Base-by-base conservation (phyloP, 2,329 filamentous ascomycete species). In the Ceratocystis colombiana region DNA sequence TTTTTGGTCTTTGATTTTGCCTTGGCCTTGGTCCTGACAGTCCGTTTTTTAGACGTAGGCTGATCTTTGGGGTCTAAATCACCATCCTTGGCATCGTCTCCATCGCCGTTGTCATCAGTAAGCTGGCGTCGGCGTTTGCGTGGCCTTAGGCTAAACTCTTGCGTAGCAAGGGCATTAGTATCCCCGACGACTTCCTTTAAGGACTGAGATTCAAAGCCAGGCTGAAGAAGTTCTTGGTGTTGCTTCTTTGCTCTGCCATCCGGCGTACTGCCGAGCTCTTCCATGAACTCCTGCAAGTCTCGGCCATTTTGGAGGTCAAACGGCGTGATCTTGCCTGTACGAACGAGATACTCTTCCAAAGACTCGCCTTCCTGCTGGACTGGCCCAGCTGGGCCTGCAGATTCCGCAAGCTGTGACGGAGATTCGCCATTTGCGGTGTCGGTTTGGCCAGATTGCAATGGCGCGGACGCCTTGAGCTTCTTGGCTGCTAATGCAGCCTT, bases 321-420 rank as follows among this genome's bases (percentile, higher is more conserved):
- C 0, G 94, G 94, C 0, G 94, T 99, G 70, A 99, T 97, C 76
- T 97, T 97, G 68, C 94, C 94, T 0, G 93, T 99, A 33, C 94
- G 86, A 62, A 99, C 94, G 61, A 99, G 82, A 73, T 89, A 99
- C 61, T 96, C 92, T 63, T 92, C 84, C 68, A 90, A 86, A 28
- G 84, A 90, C 77, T 97, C 94, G 68, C 89, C 89, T 4, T 68
- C 68, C 37, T 67, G 62, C 20, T 64, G 67, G 5, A 33, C 37
- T 6, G 69, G 69, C 7, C 66, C 69, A 15, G 5, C 57, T 17
- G 8, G 17, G 28, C n/a, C 59, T n/a, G 17, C 12, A 45, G 20
- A 17, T n/a, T 66, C 30, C 7, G 20, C 57, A n/a, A 8, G 15
- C 15, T 33, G 53, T 30, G 28, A 3, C 12, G 5, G 10, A 3